These are phyloP conservation scores for Aspergillus sclerotialis DNA, from an alignment of 2,329 filamentous ascomycete genomes.

Conservation along the genomic window DNA sequence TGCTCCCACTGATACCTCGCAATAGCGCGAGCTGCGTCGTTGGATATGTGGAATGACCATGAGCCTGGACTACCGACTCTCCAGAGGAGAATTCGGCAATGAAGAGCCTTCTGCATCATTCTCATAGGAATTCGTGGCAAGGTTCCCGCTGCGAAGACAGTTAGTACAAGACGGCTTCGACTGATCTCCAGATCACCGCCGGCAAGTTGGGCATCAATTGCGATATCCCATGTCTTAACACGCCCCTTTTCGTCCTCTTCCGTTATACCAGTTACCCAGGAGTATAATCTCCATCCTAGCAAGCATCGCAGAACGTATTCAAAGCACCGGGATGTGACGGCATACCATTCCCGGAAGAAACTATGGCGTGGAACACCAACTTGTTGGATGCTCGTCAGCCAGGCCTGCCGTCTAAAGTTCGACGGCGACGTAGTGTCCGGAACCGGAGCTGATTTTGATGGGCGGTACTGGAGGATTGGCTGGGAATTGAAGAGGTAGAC, in stretches of 20 bases:
- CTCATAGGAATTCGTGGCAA: constrained; percentile 74
- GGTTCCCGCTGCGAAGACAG: constrained; percentile 79
- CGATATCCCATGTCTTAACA: constrained; percentile 88
- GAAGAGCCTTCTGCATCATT: constrained; percentile 86
- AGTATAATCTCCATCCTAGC: constrained; percentile 70
- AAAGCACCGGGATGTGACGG: constrained; percentile 68
- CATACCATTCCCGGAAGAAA: constrained; percentile 77
- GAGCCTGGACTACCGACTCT: constrained; percentile 62
- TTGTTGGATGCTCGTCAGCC: constrained; percentile 87
- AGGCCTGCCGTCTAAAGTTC: constrained; percentile 79
- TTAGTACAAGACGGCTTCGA: constrained; percentile 76
- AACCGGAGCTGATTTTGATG: constrained; percentile 25
- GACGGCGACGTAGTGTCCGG: constrained; percentile 55
- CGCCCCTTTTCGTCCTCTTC: constrained; percentile 79
- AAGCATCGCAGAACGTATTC: constrained; percentile 75
- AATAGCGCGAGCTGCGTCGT: constrained; percentile 64
- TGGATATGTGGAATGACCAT: constrained; percentile 57
- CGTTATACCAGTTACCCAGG: constrained; percentile 70
- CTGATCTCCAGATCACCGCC: constrained; percentile 87
- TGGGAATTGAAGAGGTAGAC: constrained; percentile 52
- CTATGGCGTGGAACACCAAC: constrained; percentile 86
- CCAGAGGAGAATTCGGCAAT: constrained; percentile 85
- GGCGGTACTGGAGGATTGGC: constrained; percentile 45
- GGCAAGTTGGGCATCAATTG: constrained; percentile 83
- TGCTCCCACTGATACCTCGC: constrained; percentile 75